phyloP scores from a whole-genome alignment of 2,329 filamentous ascomycete species.

The Paraconiothyrium sp. region DNA sequence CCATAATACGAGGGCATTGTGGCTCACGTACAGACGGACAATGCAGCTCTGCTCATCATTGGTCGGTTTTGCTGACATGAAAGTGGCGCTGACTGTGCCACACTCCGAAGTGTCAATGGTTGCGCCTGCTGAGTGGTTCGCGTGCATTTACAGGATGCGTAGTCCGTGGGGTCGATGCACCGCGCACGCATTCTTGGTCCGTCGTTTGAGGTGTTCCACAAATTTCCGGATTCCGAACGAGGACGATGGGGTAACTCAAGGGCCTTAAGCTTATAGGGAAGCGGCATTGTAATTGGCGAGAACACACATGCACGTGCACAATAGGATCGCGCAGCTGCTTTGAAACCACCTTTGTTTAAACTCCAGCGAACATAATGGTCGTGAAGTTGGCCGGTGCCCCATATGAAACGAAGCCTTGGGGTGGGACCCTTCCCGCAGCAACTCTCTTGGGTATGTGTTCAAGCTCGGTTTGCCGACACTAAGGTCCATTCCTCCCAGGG shows the following conservation, averaged over 20 bases:
- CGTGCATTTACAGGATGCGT: background rate
- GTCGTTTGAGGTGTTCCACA: conserved; percentile 11
- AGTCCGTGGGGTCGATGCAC: conserved; percentile 10
- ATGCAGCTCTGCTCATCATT: background rate
- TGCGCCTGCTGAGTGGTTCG: conserved; percentile 7
- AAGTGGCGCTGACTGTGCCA: conserved; percentile 3
- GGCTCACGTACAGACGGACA: conserved; percentile 6
- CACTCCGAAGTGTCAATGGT: conserved; percentile 1
- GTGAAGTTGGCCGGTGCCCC: background rate
- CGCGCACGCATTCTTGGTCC: conserved; percentile 11
- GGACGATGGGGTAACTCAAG: background rate
- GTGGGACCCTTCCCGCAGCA: background rate
- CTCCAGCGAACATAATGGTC: background rate
- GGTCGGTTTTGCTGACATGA: conserved; percentile 8
- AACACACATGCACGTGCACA: background rate
- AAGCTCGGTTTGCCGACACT: background rate
- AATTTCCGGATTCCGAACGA: conserved; percentile 14
- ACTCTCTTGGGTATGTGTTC: background rate
- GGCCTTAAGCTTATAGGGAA: background rate
- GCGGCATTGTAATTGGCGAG: background rate
- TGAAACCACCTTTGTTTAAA: background rate
- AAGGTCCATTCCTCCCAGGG: background rate
- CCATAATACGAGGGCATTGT: background rate
- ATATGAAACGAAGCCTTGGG: background rate
- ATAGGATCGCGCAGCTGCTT: background rate